These are phyloP conservation scores for Rhodotorula sp. DNA, from an alignment of 1,284 basidiomycete species.

Conservation along the genomic window DNA sequence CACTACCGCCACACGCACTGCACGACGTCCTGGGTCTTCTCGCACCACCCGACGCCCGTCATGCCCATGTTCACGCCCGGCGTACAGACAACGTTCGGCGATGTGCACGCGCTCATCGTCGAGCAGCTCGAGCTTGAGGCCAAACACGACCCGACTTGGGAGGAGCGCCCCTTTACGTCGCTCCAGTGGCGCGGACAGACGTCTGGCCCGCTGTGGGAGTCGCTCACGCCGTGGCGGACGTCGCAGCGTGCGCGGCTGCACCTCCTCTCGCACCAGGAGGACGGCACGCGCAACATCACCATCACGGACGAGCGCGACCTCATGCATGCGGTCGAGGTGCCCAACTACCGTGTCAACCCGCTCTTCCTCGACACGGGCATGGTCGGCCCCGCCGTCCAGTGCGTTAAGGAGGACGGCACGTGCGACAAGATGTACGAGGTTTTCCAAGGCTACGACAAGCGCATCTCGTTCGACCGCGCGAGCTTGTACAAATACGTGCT, in stretches of 20 bases:
- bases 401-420: slow-evolving; percentile 44
- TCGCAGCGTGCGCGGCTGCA: slow-evolving; percentile 42
- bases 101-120: slow-evolving; percentile 44
- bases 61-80: slow-evolving; percentile 46
- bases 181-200: slow-evolving; percentile 44
- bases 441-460: slow-evolving; percentile 44
- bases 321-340: slow-evolving; percentile 29
- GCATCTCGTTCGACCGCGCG: slow-evolving; percentile 42
- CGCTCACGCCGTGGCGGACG: slow-evolving; percentile 37
- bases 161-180: slow-evolving; percentile 40
- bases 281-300: slow-evolving; percentile 34
- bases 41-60: slow-evolving; percentile 44
- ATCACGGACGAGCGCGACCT: slow-evolving; percentile 39
- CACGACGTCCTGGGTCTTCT: slow-evolving; percentile 45
- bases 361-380: slow-evolving; percentile 45
- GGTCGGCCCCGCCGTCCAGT: slow-evolving; percentile 47
- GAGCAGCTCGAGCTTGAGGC: slow-evolving; percentile 45
- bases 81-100: slow-evolving; percentile 41
- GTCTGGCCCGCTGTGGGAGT: slow-evolving; percentile 42
- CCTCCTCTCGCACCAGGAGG: slow-evolving; percentile 38
- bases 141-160: slow-evolving; percentile 41
- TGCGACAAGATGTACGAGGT: slow-evolving; percentile 42
- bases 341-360: slow-evolving; percentile 42
- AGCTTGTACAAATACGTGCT: slow-evolving; percentile 43
- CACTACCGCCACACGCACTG: slow-evolving; percentile 47